These are phyloP conservation scores for Apophysomyces elegans DNA, from an alignment of 371 early-diverging fungal genomes.

Conservation along the genomic window DNA sequence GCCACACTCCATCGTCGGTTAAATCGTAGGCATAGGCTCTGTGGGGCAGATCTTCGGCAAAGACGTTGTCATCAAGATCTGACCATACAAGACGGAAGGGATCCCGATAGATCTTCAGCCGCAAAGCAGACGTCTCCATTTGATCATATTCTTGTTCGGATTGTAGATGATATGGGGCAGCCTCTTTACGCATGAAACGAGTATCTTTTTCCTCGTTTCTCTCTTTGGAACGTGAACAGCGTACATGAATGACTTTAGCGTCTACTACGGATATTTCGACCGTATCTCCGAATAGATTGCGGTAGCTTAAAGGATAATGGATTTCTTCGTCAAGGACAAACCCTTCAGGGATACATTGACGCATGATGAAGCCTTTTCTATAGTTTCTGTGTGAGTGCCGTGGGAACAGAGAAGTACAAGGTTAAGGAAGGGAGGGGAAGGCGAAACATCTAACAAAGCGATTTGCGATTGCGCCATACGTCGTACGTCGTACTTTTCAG, in stretches of 20 bases:
- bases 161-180: not conserved
- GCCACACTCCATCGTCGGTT: slow-evolving; percentile 30
- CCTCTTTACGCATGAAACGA: not conserved
- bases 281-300: slow-evolving; percentile 26
- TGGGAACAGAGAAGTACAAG: slow-evolving; percentile 7
- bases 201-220: not conserved
- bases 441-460: too few relatives aligned
- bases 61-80: slow-evolving; percentile 22
- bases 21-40: slow-evolving; percentile 54
- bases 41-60: slow-evolving; percentile 56
- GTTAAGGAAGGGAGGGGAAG: slow-evolving; percentile 16
- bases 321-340: slow-evolving; percentile 25
- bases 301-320: slow-evolving; percentile 32
- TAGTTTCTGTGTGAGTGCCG: too few relatives aligned
- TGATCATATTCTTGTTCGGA: not conserved
- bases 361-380: slow-evolving; percentile 19
- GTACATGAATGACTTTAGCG: slow-evolving; percentile 26
- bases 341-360: slow-evolving; percentile 33
- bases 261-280: slow-evolving; percentile 24
- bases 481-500: too few relatives aligned
- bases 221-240: slow-evolving; percentile 8
- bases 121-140: slow-evolving; percentile 24
- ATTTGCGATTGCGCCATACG: too few relatives aligned
- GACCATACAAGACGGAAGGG: slow-evolving; percentile 29
- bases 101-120: slow-evolving; percentile 22